phyloP scores from a whole-genome alignment of 176 grass and related monocot species.

The bread wheat (Triticum aestivum) region IWGSC_CS_RefSeq_v2.1 NC_057799.1:38777472-38777971 shows the following conservation, averaged over 20 bases:
- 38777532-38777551: not conserved
- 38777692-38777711: constrained; percentile 93
- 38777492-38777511: not conserved
- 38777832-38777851: not conserved
- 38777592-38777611: constrained; percentile 83
- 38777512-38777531: not conserved
- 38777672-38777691: constrained; percentile 98
- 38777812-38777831: not conserved
- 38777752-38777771: not conserved
- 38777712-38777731: constrained; percentile 55
- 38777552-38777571: not conserved
- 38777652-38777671: constrained; percentile 97
- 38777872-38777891: constrained; percentile 33
- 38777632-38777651: constrained; percentile 98
- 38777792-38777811: not conserved
- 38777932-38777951: constrained; percentile 90
- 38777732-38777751: not conserved
- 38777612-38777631: constrained; percentile 95
- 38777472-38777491: not conserved
- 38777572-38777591: not conserved
- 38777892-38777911: constrained; percentile 98
- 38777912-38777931: constrained; percentile 90
- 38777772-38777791: not conserved
- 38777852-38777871: not conserved
- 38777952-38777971: constrained; percentile 34